These are phyloP conservation scores for Penstemon newberryi DNA, from an alignment of 257 asterid species.

Conservation along the genomic window DNA sequence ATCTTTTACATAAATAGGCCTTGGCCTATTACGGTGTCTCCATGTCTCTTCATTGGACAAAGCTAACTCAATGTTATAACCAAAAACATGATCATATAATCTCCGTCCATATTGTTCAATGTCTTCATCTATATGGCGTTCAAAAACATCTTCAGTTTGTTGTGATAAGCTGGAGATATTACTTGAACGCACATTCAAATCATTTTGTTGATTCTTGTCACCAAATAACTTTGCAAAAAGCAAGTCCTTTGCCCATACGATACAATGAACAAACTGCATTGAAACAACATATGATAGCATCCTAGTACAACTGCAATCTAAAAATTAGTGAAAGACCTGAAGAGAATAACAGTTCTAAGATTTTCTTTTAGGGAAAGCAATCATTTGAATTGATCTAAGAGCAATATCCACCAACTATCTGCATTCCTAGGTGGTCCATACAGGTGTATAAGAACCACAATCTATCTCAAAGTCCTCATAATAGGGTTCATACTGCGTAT, in stretches of 20 bases:
- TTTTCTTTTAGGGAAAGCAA: slow-evolving; percentile 8
- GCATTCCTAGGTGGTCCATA: background rate
- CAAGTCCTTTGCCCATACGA: slow-evolving; percentile 99
- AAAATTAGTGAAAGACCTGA: background rate
- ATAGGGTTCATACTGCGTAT: no score
- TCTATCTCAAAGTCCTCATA: background rate
- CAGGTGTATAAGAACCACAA: background rate
- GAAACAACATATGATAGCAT: slow-evolving; percentile 25
- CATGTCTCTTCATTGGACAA: slow-evolving; percentile 89
- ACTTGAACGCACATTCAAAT: slow-evolving; percentile 74
- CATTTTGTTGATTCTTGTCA: slow-evolving; percentile 87
- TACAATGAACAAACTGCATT: slow-evolving; percentile 92
- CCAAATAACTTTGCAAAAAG: slow-evolving; percentile 95
- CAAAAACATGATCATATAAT: slow-evolving; percentile 94
- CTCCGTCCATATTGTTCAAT: slow-evolving; percentile 78
- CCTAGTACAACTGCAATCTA: background rate
- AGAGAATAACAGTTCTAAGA: background rate
- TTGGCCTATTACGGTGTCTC: slow-evolving; percentile 84
- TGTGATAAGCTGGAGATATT: slow-evolving; percentile 74
- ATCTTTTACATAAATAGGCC: slow-evolving; percentile 79
- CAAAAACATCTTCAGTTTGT: slow-evolving; percentile 71
- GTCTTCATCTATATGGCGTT: slow-evolving; percentile 58
- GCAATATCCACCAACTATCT: slow-evolving; percentile 20
- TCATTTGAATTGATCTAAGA: background rate
- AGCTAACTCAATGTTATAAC: slow-evolving; percentile 86